Conservation (phyloP, 2,329 filamentous ascomycete species). For the Endocalyx cinctus region DNA sequence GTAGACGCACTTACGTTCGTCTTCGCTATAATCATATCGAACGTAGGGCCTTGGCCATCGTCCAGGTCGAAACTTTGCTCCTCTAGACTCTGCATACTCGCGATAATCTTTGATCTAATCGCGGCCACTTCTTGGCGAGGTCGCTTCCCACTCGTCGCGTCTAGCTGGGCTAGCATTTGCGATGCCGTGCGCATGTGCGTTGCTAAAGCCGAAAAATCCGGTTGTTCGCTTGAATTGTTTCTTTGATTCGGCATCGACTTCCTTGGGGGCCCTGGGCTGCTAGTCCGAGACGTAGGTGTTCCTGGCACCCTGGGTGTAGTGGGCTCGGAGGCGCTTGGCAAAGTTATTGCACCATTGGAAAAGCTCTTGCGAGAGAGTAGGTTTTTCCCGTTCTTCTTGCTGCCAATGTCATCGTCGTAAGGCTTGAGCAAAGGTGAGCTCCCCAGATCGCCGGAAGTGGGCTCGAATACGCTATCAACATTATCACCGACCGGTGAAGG, state of each 20-base stretch:
- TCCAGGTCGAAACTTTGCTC: slow-evolving; percentile 79
- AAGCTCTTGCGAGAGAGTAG: slow-evolving; percentile 15
- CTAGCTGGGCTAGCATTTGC: slow-evolving; percentile 80
- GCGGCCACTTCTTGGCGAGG: slow-evolving; percentile 77
- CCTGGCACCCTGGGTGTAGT: slow-evolving; percentile 69
- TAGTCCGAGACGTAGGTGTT: slow-evolving; percentile 62
- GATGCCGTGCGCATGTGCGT: slow-evolving; percentile 85
- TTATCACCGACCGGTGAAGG: slow-evolving; percentile 35
- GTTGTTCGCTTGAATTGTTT: slow-evolving; percentile 59
- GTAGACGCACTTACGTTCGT: slow-evolving; percentile 48
- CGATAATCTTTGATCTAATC: slow-evolving; percentile 81
- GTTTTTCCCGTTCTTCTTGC: slow-evolving; percentile 28
- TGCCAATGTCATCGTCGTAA: slow-evolving; percentile 46
- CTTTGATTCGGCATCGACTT: slow-evolving; percentile 55
- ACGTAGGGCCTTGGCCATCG: slow-evolving; percentile 67
- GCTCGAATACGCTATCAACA: slow-evolving; percentile 77
- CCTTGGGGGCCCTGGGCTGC: slow-evolving; percentile 57
- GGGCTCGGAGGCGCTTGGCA: slow-evolving; percentile 53
- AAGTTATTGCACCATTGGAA: slow-evolving; percentile 17
- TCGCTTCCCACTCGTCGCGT: slow-evolving; percentile 74
- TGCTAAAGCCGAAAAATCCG: slow-evolving; percentile 76
- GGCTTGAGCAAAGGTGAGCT: slow-evolving; percentile 65
- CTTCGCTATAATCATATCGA: slow-evolving; percentile 78
- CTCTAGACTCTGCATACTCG: slow-evolving; percentile 83
- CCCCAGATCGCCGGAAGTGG: slow-evolving; percentile 71